A percentile compares a stretch with the other conserved stretches of the same genome.
These are phyloP conservation scores for Exophiala lecanii-corni DNA, from an alignment of 2,329 filamentous ascomycete species.

Conservation along the genomic window DNA sequence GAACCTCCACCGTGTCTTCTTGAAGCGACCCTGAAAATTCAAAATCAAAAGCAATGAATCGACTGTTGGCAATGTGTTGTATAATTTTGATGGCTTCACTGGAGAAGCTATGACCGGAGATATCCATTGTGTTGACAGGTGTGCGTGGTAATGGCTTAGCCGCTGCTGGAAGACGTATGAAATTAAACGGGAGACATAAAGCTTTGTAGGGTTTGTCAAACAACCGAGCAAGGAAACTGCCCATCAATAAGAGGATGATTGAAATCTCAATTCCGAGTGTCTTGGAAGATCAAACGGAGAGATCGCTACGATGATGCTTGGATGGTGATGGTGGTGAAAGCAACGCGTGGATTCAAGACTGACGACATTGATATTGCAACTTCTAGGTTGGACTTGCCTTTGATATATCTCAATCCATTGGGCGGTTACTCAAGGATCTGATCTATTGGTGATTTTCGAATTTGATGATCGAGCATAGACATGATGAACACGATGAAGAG, in stretches of 20 bases:
- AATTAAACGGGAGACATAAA: slow-evolving; percentile 15
- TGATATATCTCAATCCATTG: too few relatives aligned
- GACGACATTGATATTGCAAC: too few relatives aligned
- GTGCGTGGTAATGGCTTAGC: slow-evolving; percentile 1
- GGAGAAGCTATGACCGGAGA: slow-evolving; percentile 20
- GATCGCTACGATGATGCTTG: too few relatives aligned
- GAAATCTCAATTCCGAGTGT: too few relatives aligned
- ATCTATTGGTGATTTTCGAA: too few relatives aligned
- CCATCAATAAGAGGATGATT: slow-evolving; percentile 10
- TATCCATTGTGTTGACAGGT: slow-evolving; percentile 23
- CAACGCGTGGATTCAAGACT: too few relatives aligned
- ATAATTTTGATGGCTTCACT: slow-evolving; percentile 43
- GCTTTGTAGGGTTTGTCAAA: slow-evolving; percentile 13
- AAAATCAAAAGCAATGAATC: slow-evolving; percentile 61
- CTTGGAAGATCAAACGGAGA: too few relatives aligned
- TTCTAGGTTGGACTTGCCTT: too few relatives aligned
- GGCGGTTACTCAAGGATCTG: too few relatives aligned
- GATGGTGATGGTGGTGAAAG: too few relatives aligned
- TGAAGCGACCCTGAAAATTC: slow-evolving; percentile 61
- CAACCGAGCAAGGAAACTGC: slow-evolving; percentile 9
- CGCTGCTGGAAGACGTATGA: slow-evolving; percentile 2
- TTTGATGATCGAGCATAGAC: too few relatives aligned
- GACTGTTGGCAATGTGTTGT: slow-evolving; percentile 52
- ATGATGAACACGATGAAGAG: too few relatives aligned
- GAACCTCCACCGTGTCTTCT: slow-evolving; percentile 25